These are phyloP conservation scores for Conticribra weissflogii DNA, from an alignment of 108 stramenopile genomes.

Conservation along the genomic window DNA sequence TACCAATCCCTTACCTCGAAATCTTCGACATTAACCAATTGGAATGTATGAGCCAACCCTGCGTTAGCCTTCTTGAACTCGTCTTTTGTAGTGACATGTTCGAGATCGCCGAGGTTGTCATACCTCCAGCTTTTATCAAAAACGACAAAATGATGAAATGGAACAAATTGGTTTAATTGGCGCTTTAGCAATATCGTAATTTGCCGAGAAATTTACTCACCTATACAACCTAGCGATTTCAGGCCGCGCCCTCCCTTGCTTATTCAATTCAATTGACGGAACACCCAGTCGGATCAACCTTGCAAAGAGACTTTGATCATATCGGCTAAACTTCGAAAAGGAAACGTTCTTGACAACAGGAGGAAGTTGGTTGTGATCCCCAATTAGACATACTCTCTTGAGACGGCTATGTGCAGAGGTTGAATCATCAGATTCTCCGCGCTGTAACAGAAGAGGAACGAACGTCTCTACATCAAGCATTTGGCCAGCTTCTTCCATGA, in stretches of 20 bases:
- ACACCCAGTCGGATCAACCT: constrained; percentile 92
- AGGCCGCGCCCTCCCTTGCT: constrained; percentile 93
- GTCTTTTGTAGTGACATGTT: constrained; percentile 60
- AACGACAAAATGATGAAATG: constrained; percentile 11
- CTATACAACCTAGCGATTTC: constrained; percentile 90
- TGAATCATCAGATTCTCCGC: constrained; percentile 77
- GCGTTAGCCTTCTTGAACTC: constrained; percentile 83
- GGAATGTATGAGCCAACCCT: constrained; percentile 90
- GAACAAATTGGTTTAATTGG: constrained; percentile 8
- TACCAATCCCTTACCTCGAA: constrained; percentile 76
- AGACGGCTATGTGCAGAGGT: constrained; percentile 70
- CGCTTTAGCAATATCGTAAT: neutral
- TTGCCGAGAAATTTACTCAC: constrained; percentile 23
- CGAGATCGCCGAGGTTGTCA: constrained; percentile 87
- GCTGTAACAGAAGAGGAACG: constrained; percentile 91
- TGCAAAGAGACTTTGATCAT: constrained; percentile 95
- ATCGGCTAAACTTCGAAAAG: constrained; percentile 83
- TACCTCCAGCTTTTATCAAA: constrained; percentile 73
- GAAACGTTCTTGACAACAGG: constrained; percentile 93
- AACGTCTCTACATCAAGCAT: constrained; percentile 97
- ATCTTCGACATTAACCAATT: constrained; percentile 93
- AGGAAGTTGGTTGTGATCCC: constrained; percentile 98
- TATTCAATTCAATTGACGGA: constrained; percentile 85
- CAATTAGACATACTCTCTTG: constrained; percentile 95
- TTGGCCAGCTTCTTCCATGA: constrained; percentile 99